Evolutionary conservation across 1,139 yeast genomes (phyloP), one percentile per base, ranked within the genome.

Genomic region (Yamadazyma friedrichii): DNA sequence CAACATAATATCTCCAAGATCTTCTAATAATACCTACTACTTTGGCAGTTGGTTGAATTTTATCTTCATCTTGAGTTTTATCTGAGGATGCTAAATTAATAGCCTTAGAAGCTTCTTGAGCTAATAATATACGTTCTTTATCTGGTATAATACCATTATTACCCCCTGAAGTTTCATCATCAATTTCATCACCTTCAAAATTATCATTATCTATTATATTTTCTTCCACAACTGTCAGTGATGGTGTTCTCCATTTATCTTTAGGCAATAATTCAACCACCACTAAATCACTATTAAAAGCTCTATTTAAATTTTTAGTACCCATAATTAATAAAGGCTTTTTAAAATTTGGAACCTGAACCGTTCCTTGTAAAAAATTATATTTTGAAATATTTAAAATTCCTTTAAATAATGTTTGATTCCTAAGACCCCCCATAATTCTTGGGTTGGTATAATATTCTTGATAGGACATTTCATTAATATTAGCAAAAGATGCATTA

Each of bases 1-100:
- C 98, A 38, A 93, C 98, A 56, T 91, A 94, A 52, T 84, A 83
- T 61, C 98, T 78, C 98, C 98, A 94, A 44, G 94, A 88, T 61
- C 99, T 80, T 64, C 89, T 84, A 38, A 83, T 71, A 27, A 94
- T 76, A 30, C 96, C 95, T 17, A 94, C 98, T 39, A 94, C 84
- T 52, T 80, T 80, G 3, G 96, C 98, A 0, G 98, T 91, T 22
- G 98, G 98, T 54, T 85, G 91, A 33, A 85, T 65, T 50, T 75
- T 77, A 38, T 58, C 62, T 29, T 72, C 68, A 30, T 39, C 41
- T 25, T 49, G 46, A 10, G 28, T 36, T 3, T 67, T 66, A 13
- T 62, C 69, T 2, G 64, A 65, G 1, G 62, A 47, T 17, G 49
- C 44, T 9, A 61, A 51, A 6, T 63, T 50, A 6, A 70, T 66